These are phyloP conservation scores for Colletotrichum somersetense DNA, from an alignment of 2,329 filamentous ascomycete genomes.

Conservation along the genomic window DNA sequence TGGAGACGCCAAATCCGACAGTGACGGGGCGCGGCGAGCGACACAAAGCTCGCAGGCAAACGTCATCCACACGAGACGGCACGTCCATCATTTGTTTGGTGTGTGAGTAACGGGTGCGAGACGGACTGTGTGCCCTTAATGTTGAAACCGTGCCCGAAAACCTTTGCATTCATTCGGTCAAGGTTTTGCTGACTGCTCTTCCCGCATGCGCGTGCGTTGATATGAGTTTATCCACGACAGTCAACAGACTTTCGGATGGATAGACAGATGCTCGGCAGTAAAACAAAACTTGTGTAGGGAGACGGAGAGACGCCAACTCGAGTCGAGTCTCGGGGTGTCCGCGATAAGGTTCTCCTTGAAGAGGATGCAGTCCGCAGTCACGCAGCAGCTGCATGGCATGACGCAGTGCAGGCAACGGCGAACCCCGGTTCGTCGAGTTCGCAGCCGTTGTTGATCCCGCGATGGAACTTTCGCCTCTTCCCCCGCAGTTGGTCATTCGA, in stretches of 20 bases:
- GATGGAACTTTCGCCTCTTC: conserved; percentile 33
- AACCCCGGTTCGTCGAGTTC: conserved; percentile 2
- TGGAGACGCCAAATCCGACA: conserved; percentile 36
- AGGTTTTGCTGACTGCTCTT: conserved; percentile 9
- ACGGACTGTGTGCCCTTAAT: conserved; percentile 1
- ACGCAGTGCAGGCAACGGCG: not conserved
- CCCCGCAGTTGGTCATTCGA: conserved; percentile 34
- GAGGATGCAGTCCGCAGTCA: not conserved
- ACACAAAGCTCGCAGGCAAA: conserved; percentile 34
- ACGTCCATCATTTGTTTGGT: conserved; percentile 18
- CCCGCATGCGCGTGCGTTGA: not conserved
- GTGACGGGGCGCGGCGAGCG: conserved; percentile 22
- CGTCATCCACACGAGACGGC: conserved; percentile 37
- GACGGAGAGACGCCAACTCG: no score
- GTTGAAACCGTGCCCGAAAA: conserved; percentile 15
- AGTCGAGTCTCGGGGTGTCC: not conserved
- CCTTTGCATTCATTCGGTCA: not conserved
- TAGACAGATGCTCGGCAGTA: not conserved
- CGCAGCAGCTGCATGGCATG: not conserved
- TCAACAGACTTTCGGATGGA: not conserved
- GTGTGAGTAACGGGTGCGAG: not conserved
- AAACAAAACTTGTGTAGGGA: not conserved
- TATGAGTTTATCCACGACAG: not conserved
- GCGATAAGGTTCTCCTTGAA: not conserved
- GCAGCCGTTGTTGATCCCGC: not conserved